Base-by-base conservation (phyloP, 1,139 yeast genomes). In the Zygosaccharomyces pseudobailii region DNA sequence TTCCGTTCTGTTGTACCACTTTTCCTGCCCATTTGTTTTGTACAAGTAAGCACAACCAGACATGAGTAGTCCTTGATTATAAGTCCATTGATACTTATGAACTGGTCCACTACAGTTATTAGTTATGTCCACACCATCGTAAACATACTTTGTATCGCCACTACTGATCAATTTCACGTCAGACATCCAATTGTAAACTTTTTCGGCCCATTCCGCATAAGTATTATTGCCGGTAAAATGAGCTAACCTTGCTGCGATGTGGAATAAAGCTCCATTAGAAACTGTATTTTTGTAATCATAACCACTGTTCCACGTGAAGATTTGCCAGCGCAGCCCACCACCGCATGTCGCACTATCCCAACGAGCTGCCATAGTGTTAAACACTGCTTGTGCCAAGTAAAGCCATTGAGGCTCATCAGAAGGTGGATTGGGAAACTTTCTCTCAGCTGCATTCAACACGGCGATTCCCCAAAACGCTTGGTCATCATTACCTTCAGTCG, bases 401-500 rank as follows among this genome's bases (percentile, higher is more conserved):
- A 86, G 70, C 97, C 97, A 90, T 53, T 76, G 78, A 7, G 84
- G 84, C 54, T 75, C 59, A 53, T 66, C 75, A 36, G 69, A 62
- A 44, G 71, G 73, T 3, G 97, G 96, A 63, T 88, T 87, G 2
- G 87, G 71, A 63, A 88, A 89, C 68, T 87, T 87, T 65, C 87
- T 78, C 66, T 89, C 97, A 0, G 94, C 90, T 2, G 96, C 96
- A 10, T 79, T 83, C 84, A 89, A 87, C 2, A 80, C 95, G 2
- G 95, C 89, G 51, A 89, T 76, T 3, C 96, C 97, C 97, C 97
- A 89, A 66, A 90, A 87, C 1, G 90, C 96, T 71, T 89, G 97
- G 72, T 90, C 97, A 75, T 90, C 97, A 66, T 90, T 90, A 68
- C 97, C 97, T 71, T 89, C 97, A 0, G 96, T 86, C n/a, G 92